Evolutionary conservation across 1,139 yeast genomes (phyloP).

Genomic region (Kurtzmaniella quercitrusa): DNA sequence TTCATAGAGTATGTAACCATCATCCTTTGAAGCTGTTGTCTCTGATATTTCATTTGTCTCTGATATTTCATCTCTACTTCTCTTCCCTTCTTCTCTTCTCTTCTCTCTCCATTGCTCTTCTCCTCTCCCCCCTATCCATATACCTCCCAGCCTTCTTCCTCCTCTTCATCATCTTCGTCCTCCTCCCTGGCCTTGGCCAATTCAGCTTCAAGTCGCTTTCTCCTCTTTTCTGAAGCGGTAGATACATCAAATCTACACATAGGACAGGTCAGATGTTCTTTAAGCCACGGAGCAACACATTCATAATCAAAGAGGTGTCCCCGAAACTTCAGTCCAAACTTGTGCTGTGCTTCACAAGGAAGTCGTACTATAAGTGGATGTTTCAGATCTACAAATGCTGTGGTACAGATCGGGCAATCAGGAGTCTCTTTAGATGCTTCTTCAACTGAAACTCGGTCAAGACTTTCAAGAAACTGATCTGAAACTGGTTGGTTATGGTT

Average conservation of each 20-base stretch:
- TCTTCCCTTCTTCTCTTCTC: too few relatives aligned
- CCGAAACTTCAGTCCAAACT: constrained; percentile 17
- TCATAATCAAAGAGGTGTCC: constrained; percentile 82
- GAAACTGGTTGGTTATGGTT: constrained; percentile 49
- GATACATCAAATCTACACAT: constrained; percentile 74
- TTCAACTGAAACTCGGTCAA: constrained; percentile 63
- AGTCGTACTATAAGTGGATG: constrained; percentile 77
- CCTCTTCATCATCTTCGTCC: constrained; percentile 64
- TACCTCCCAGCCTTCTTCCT: constrained; percentile 53
- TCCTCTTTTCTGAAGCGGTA: constrained; percentile 36
- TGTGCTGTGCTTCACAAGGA: constrained; percentile 55
- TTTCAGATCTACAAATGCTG: constrained; percentile 62
- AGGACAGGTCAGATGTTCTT: constrained; percentile 79
- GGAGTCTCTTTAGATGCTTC: constrained; percentile 48
- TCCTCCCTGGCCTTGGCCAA: constrained; percentile 45
- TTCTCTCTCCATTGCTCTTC: too few relatives aligned
- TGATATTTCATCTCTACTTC: too few relatives aligned
- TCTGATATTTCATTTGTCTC: too few relatives aligned
- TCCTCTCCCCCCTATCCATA: constrained; percentile 48
- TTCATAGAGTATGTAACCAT: too few relatives aligned
- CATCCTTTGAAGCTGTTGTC: too few relatives aligned
- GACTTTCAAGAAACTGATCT: constrained; percentile 65
- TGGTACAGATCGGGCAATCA: constrained; percentile 82
- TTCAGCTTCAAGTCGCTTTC: constrained; percentile 37
- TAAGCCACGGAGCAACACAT: constrained; percentile 88